Evolutionary conservation across 2,329 filamentous ascomycete species (phyloP), one percentile per base, ranked within the genome.

Genomic region (Microdochium bolleyi): DNA sequence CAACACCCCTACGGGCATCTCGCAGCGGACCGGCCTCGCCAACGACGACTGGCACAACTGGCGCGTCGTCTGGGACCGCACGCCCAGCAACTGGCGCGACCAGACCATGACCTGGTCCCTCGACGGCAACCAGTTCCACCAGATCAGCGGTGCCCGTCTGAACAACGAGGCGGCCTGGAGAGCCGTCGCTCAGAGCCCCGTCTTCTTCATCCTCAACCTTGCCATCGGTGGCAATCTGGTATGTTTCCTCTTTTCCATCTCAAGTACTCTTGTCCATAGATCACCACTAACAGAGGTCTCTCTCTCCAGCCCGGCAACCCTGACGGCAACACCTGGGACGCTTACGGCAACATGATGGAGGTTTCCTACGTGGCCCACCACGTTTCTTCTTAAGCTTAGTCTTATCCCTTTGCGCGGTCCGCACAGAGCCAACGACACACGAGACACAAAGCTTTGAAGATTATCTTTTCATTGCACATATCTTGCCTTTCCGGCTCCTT

Each of bases 321-420:
- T 3, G 76, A 77, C 56, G 59, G 52, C 3, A 58, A 62, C n/a
- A 82, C 79, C 2, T 54, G 58, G 1, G 76, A 72, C 50, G 71
- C 76, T 25, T 73, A 61, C 19, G 74, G 70, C 41, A 73, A 67
- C 60, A 73, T 75, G 65, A 74, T 80, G 71, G 77, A 80, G 61
- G 69, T 79, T 24, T 70, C 68, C 48, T 79, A 80, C 54, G 74
- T 79, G 16, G 75, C 74, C 16, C 61, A 64, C 0, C 66, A 66
- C 57, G 37, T 61, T 30, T 57, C 62, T 2, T 10, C 13, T 21
- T 49, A 30, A 49, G 48, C n/a, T n/a, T n/a, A n/a, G n/a, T n/a
- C n/a, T n/a, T n/a, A n/a, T n/a, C n/a, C n/a, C n/a, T n/a, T n/a
- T n/a, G n/a, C n/a, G n/a, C n/a, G n/a, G n/a, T n/a, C n/a, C n/a